Conservation (phyloP, 139 green algal genomes). For the Coccomyxa sp. region DNA sequence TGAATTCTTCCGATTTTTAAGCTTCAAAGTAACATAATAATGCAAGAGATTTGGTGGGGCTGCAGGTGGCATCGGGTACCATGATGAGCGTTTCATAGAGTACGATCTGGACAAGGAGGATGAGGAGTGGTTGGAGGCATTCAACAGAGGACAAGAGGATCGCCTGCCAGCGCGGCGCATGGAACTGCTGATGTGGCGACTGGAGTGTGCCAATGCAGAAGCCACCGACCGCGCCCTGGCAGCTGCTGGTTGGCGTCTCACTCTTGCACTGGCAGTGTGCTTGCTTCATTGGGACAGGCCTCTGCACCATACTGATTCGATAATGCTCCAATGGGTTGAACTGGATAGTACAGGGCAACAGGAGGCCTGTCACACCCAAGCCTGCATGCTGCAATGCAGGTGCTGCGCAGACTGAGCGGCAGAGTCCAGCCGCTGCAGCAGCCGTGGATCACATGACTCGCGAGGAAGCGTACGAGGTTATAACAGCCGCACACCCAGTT, state of each 20-base stretch:
- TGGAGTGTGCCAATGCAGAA: slow-evolving; percentile 78
- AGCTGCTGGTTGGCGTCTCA: slow-evolving; percentile 15
- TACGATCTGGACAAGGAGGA: slow-evolving; percentile 96
- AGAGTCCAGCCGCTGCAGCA: slow-evolving; percentile 44
- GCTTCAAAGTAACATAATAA: too few species aligned
- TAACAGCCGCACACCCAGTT: slow-evolving; percentile 29
- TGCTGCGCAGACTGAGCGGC: slow-evolving; percentile 31
- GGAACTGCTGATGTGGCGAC: slow-evolving; percentile 53
- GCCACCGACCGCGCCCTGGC: slow-evolving; percentile 47
- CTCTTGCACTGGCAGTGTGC: not conserved
- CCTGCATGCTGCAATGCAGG: slow-evolving; percentile 19
- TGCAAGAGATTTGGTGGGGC: not conserved
- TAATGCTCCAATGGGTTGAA: not conserved
- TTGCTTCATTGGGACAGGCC: too few species aligned
- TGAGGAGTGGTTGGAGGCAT: slow-evolving; percentile 79
- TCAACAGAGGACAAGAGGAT: slow-evolving; percentile 68
- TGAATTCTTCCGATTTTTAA: too few species aligned
- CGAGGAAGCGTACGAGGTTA: slow-evolving; percentile 55
- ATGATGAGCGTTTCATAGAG: slow-evolving; percentile 69
- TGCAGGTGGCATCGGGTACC: slow-evolving; percentile 45
- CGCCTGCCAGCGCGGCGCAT: slow-evolving; percentile 39
- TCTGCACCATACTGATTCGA: not conserved
- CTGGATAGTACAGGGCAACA: not conserved
- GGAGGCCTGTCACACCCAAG: not conserved
- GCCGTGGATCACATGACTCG: slow-evolving; percentile 60